phyloP scores from a whole-genome alignment of 2,329 filamentous ascomycete species.

The Alternaria sp. region DNA sequence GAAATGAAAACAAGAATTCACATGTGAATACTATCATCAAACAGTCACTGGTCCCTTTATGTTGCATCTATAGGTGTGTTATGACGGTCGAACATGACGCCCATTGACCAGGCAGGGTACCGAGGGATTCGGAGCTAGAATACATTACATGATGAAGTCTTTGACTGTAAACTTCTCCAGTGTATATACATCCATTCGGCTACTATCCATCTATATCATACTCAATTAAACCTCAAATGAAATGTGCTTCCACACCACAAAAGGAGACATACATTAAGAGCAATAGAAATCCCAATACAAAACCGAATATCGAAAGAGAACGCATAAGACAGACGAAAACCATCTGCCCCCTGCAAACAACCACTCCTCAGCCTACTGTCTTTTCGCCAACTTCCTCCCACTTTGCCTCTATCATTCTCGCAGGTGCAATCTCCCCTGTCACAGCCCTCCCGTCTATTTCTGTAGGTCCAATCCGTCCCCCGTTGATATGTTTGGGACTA shows the following conservation, averaged over 20 bases:
- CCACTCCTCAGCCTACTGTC: background rate
- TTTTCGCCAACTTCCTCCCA: constrained; percentile 5
- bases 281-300: background rate
- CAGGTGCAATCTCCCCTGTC: background rate
- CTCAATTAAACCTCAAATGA: no score
- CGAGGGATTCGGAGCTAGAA: background rate
- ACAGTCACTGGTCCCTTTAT: background rate
- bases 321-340: background rate
- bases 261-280: background rate
- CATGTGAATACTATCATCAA: background rate
- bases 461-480: background rate
- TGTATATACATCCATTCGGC: background rate
- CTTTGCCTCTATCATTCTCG: background rate
- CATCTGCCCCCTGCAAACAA: background rate
- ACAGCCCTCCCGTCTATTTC: constrained; percentile 2
- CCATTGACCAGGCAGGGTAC: background rate
- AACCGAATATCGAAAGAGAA: background rate
- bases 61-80: background rate
- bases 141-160: background rate
- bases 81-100: background rate
- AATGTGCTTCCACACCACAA: background rate
- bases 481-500: background rate
- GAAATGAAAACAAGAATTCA: constrained; percentile 1
- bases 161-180: background rate
- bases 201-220: background rate